Conservation (phyloP, 345 rosid genomes). For the Bruguiera sexangula region DNA sequence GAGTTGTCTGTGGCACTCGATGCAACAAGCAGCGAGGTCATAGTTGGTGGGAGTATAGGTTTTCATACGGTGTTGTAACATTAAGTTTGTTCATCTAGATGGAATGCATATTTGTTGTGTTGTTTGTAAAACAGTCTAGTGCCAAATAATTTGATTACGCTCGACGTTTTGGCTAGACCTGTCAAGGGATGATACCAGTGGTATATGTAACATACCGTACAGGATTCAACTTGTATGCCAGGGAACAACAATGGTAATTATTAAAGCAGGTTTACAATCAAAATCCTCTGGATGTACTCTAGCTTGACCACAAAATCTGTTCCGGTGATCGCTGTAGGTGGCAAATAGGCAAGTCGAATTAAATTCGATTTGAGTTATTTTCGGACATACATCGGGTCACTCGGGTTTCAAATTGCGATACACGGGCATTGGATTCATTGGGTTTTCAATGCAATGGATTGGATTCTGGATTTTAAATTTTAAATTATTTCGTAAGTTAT, state of each 20-base stretch:
- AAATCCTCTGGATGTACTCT: background rate
- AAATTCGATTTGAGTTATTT: too few species aligned
- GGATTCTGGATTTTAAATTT: too few species aligned
- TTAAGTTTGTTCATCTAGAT: constrained; percentile 23
- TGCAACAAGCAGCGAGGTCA: background rate
- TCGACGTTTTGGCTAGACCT: constrained; percentile 19
- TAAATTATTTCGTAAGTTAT: too few species aligned
- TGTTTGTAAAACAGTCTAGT: constrained; percentile 24
- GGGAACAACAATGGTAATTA: background rate
- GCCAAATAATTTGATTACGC: constrained; percentile 20
- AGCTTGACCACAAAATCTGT: background rate
- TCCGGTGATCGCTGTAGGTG: too few species aligned
- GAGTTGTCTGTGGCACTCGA: background rate
- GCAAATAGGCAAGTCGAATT: too few species aligned
- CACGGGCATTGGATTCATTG: too few species aligned
- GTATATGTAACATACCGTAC: constrained; percentile 26
- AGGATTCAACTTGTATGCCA: constrained; percentile 15
- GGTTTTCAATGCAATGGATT: too few species aligned
- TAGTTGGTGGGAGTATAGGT: constrained; percentile 24
- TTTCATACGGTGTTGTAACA: constrained; percentile 15
- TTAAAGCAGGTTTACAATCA: constrained; percentile 5
- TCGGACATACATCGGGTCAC: too few species aligned
- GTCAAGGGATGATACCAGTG: constrained; percentile 11
- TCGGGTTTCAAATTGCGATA: too few species aligned
- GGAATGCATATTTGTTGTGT: constrained; percentile 12